Base-by-base conservation (phyloP, 2,329 filamentous ascomycete species). In the Escovopsis sp. region DNA sequence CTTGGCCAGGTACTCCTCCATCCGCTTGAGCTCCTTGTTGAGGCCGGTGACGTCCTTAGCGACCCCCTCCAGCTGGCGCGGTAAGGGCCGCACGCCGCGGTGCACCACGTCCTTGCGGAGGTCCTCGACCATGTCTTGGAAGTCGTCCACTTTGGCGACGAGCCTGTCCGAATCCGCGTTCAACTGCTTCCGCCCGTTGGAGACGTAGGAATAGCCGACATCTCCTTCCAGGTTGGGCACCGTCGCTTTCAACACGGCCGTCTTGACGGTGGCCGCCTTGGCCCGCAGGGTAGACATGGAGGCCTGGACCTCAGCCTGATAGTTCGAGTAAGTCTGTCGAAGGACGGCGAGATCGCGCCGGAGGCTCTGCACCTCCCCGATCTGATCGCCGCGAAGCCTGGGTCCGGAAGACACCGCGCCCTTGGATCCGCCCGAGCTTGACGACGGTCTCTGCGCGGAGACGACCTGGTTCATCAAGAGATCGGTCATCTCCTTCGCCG, bases 61-160 rank as follows among this genome's bases (percentile, higher is more conserved):
- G 15, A 94, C 87, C 27, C 65, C 66, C 58, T 96, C 90, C 31
- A 98, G 74, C 61, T 94, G 87, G 40, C 87, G 75, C 5, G 88
- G 87, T 26, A 92, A 65, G 8, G 90, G 90, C 26, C 90, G 79
- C 31, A 98, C 90, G 38, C 90, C 90, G 39, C 90, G 83, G 39
- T 77, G 70, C 32, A 98, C 90, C 31, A 98, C 90, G 51, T 98
- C 90, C 62, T 98, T 96, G 41, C 90, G 85, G 30, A 98, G 70
- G 53, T 98, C 90, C 57, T 98, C 90, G 15, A 98, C 84, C 36
- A 90, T 67, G 55, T 98, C 90, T 59, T 96, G 90, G n/a, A 98
- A 70, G 51, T 96, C 88, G 52, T 98, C 90, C 10, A 98, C 90
- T 51, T 85, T 80, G 46, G 76, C 79, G 45, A 98, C 87, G 38